Evolutionary conservation across 2,329 filamentous ascomycete species (phyloP).

Genomic region (Byssothecium circinans): DNA sequence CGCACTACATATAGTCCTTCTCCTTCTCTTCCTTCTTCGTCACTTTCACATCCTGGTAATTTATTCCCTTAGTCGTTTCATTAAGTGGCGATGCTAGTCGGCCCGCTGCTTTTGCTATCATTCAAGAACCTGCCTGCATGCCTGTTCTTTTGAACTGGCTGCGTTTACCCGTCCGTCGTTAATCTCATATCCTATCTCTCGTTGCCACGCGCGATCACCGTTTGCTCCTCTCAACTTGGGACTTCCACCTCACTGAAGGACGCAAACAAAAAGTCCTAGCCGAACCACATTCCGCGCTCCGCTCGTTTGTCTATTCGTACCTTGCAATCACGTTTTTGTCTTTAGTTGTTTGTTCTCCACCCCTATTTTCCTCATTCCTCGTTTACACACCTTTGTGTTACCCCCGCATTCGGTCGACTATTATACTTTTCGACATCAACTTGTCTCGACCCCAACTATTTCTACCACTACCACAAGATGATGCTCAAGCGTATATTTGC

Average conservation of each 20-base stretch:
- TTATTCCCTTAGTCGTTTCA: too few species aligned
- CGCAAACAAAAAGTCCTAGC: background rate
- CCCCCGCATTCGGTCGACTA: background rate
- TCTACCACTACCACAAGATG: conserved; percentile 3
- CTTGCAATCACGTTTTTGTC: background rate
- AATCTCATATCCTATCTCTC: background rate
- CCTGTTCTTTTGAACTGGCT: background rate
- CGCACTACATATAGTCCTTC: too few species aligned
- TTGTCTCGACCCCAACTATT: background rate
- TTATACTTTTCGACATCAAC: background rate
- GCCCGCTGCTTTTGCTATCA: background rate
- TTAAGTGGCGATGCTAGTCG: background rate
- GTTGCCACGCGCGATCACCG: conserved; percentile 1
- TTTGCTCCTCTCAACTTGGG: background rate
- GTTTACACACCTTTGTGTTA: background rate
- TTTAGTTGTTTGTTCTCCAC: background rate
- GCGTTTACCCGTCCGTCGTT: background rate
- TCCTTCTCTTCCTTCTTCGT: too few species aligned
- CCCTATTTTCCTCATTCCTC: background rate
- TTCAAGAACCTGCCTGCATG: background rate
- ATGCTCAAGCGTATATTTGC: background rate
- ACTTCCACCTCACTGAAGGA: background rate
- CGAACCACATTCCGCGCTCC: background rate
- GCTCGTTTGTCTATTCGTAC: background rate
- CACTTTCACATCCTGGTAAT: too few species aligned